Evolutionary conservation across 2,329 filamentous ascomycete genomes (phyloP).

Genomic region (Periglandula ipomoeae): DNA sequence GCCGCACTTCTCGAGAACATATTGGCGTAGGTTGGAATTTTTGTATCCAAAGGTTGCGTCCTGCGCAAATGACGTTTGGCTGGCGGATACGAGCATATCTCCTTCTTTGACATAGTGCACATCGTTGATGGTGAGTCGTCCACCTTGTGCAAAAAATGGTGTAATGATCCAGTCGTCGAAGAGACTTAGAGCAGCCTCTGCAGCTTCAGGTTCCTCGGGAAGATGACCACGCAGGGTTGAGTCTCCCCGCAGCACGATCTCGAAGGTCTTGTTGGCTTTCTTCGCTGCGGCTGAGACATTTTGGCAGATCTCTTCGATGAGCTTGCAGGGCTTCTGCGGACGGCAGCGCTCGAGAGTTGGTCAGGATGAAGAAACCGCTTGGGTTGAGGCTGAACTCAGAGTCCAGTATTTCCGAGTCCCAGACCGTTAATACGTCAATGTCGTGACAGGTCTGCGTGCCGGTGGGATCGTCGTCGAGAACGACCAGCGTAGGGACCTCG

Average conservation of each 20-base stretch:
- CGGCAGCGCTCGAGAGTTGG: conserved; percentile 46
- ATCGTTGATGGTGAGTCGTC: conserved; percentile 43
- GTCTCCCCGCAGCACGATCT: conserved; percentile 46
- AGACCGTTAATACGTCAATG: conserved; percentile 44
- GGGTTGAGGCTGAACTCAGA: conserved; percentile 30
- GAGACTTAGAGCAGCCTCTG: conserved; percentile 36
- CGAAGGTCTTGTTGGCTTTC: conserved; percentile 30
- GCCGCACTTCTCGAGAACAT: conserved; percentile 42
- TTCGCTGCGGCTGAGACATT: conserved; percentile 37
- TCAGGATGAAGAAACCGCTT: conserved; percentile 49
- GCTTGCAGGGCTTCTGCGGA: conserved; percentile 32
- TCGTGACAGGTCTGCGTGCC: conserved; percentile 52
- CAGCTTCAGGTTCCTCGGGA: conserved; percentile 42
- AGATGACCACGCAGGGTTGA: conserved; percentile 48
- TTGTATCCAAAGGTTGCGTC: conserved; percentile 49
- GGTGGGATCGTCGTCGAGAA: conserved; percentile 47
- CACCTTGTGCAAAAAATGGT: conserved; percentile 49
- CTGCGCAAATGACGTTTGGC: conserved; percentile 43
- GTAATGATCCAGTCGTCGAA: conserved; percentile 43
- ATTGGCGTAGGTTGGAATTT: conserved; percentile 37
- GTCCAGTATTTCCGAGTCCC: conserved; percentile 35
- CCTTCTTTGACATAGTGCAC: conserved; percentile 49
- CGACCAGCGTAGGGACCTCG: conserved; percentile 26
- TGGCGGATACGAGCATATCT: conserved; percentile 30
- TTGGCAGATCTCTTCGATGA: conserved; percentile 39